Percentiles rank a stretch among this genome's conserved stretches.
Evolutionary conservation across 768 basidiomycete species (phyloP).

Genomic region (Tulasnella sp.): DNA sequence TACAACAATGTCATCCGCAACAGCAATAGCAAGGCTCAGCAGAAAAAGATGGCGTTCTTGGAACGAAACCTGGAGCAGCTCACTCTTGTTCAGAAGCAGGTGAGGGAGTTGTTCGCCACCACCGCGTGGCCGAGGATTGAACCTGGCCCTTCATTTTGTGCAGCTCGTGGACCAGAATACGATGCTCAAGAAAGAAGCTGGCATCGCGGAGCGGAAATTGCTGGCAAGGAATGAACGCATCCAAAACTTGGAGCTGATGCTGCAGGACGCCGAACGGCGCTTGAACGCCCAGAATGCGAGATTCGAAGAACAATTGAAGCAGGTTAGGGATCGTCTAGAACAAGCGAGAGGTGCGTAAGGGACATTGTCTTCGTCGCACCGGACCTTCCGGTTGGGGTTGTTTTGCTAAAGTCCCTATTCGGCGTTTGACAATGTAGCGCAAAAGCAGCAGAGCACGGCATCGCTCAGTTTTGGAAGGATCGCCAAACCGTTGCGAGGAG

Average conservation of each 20-base stretch:
- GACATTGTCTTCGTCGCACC: background rate
- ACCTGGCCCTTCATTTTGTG: background rate
- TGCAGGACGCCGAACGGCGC: conserved; percentile 89
- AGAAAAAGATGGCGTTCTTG: conserved; percentile 98
- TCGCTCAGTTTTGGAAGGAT: conserved; percentile 85
- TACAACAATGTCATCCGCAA: conserved; percentile 98
- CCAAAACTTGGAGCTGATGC: conserved; percentile 83
- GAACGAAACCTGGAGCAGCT: conserved; percentile 94
- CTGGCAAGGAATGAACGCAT: conserved; percentile 96
- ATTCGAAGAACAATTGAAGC: conserved; percentile 85
- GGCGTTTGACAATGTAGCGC: conserved; percentile 36
- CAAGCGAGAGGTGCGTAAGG: conserved; percentile 72
- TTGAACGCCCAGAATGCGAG: conserved; percentile 89
- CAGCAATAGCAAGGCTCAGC: conserved; percentile 95
- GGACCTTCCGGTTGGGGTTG: conserved; percentile 1
- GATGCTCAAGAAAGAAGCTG: conserved; percentile 91
- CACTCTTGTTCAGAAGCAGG: conserved; percentile 95
- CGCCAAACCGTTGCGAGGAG: conserved; percentile 91
- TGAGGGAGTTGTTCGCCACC: conserved; percentile 26
- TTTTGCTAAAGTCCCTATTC: conserved; percentile 15
- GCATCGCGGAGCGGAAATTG: conserved; percentile 91
- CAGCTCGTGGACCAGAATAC: conserved; percentile 99
- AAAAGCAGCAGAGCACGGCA: conserved; percentile 38
- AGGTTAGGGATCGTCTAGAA: conserved; percentile 82
- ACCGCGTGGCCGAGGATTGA: background rate